Conservation (phyloP, 192 early-diverging fungal species). For the Coemansia asiatica region DNA sequence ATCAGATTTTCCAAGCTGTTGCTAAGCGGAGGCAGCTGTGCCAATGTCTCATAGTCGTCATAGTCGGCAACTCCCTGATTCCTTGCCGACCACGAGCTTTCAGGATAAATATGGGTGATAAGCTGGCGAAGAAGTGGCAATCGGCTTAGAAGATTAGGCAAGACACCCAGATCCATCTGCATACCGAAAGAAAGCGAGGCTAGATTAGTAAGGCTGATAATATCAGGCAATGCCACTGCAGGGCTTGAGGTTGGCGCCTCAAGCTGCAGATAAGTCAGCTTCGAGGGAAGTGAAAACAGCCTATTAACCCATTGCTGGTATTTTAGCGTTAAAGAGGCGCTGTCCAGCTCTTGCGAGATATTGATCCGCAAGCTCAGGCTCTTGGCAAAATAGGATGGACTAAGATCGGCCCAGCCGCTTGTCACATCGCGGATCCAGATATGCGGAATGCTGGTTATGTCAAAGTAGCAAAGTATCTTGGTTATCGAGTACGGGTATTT, state of each 20-base stretch:
- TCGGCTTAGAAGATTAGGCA: constrained; percentile 33
- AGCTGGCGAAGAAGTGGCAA: constrained; percentile 24
- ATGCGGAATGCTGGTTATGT: constrained; percentile 22
- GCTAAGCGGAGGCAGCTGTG: constrained; percentile 30
- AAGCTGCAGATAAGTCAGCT: constrained; percentile 29
- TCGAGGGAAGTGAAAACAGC: constrained; percentile 31
- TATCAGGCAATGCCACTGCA: constrained; percentile 33
- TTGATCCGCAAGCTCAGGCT: constrained; percentile 27
- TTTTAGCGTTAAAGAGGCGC: constrained; percentile 5
- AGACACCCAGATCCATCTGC: constrained; percentile 30
- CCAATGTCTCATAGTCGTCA: constrained; percentile 14
- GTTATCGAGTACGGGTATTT: constrained; percentile 30
- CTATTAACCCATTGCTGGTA: constrained; percentile 43
- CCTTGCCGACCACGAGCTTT: constrained; percentile 17
- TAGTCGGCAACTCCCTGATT: constrained; percentile 20
- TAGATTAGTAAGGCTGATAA: constrained; percentile 30
- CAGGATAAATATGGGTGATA: constrained; percentile 30
- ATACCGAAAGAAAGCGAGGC: constrained; percentile 31
- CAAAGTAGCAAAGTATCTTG: constrained; percentile 28
- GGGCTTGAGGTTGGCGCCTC: constrained; percentile 14
- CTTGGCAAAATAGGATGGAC: background rate
- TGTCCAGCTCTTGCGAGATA: background rate
- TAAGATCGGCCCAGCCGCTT: constrained; percentile 12
- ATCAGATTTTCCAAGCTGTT: constrained; percentile 20
- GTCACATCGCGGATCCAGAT: constrained; percentile 34